Conservation (phyloP, 495 filamentous ascomycete species). For the Hypoxylon subgilvum region DNA sequence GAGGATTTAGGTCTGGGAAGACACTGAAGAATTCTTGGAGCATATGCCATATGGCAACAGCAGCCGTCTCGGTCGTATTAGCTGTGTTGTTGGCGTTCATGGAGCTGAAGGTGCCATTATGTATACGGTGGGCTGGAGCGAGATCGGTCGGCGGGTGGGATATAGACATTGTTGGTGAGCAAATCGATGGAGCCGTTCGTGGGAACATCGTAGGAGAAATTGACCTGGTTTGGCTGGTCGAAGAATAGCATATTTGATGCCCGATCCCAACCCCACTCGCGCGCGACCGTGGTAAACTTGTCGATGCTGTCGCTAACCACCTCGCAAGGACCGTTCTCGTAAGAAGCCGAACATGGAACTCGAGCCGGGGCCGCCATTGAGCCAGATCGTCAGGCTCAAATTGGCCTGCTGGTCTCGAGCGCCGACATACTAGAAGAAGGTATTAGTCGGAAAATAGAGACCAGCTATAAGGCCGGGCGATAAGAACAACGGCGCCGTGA, state of each 20-base stretch:
- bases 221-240: constrained; percentile 67
- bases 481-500: too few relatives aligned
- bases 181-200: constrained; percentile 58
- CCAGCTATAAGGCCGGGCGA: too few relatives aligned
- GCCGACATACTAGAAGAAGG: constrained; percentile 79
- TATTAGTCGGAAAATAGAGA: constrained; percentile 73
- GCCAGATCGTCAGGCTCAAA: constrained; percentile 69
- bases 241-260: constrained; percentile 78
- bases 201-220: constrained; percentile 62
- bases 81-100: constrained; percentile 58
- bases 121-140: constrained; percentile 38
- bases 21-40: constrained; percentile 68
- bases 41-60: constrained; percentile 70
- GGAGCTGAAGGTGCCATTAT: constrained; percentile 72
- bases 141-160: constrained; percentile 41
- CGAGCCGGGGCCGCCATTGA: constrained; percentile 71
- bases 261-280: constrained; percentile 71
- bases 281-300: constrained; percentile 48
- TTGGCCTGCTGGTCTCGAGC: constrained; percentile 62
- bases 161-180: constrained; percentile 41
- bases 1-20: constrained; percentile 71
- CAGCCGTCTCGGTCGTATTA: constrained; percentile 71
- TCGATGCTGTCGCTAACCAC: constrained; percentile 58
- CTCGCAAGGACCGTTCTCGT: constrained; percentile 59
- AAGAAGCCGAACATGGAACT: constrained; percentile 74